Base-by-base conservation (phyloP, 192 early-diverging fungal genomes). In the Coemansia furcata region DNA sequence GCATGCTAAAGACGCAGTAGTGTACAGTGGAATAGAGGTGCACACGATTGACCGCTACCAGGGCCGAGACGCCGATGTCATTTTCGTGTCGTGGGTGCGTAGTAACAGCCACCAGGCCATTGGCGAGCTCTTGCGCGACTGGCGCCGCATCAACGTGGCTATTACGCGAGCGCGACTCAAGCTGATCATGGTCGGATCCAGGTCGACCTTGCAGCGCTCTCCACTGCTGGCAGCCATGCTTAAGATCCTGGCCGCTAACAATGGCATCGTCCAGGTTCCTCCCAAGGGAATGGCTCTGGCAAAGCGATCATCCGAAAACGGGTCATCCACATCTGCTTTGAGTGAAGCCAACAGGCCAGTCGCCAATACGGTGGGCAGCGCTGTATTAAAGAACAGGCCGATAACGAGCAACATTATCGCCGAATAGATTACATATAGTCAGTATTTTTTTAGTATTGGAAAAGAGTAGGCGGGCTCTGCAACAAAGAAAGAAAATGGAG, bases 21-120 rank as follows among this genome's bases (percentile, higher is more conserved):
- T 4, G 2, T 47, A 49, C 68, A 42, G 47, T 26, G 70, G 81
- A 14, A 61, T 98, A 10, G 95, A 96, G 60, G 75, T 93, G 54
- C 87, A 89, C 21, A 99, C 97, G 4, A 89, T 99, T 35, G 97
- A 99, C 79, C 87, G 90, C 62, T 97, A 89, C 73, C 97, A 99
- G 77, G 97, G 97, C 33, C 88, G 93, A 15, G 97, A 99, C 72
- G 94, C 95, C 71, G 89, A 92, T 4, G 90, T 91, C 59, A 89
- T 98, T n/a, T 72, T 99, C 17, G 85, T 99, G 3, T 95, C 94
- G 8, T 85, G 94, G 50, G 95, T 97, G 23, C 84, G 95, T 49
- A 91, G 90, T 60, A 99, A 99, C 73, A 23, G 61, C 2, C 70
- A 82, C 3, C 76, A 81, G 42, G 86, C 86, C 14, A 91, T 92